A percentile compares a stretch with the other conserved stretches of the same genome.
Conservation (phyloP, 441 rosid species). For the Corymbia citriodora region DNA sequence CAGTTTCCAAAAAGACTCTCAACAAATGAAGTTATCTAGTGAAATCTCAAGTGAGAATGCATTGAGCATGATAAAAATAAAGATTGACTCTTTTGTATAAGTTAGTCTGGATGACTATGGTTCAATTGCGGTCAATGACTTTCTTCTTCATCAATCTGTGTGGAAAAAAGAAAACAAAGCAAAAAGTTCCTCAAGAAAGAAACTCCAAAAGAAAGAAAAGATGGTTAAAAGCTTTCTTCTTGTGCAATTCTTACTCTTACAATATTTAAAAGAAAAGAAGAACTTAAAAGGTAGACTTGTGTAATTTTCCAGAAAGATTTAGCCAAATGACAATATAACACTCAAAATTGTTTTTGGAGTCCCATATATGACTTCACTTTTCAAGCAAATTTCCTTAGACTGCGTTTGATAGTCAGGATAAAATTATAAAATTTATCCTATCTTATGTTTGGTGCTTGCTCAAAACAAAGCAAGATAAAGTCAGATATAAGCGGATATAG, state of each 20-base stretch:
- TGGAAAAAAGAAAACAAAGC: not conserved
- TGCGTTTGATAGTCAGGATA: not conserved
- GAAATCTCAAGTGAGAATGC: not conserved
- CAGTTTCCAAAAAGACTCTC: too few species aligned
- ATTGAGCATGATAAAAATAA: not conserved
- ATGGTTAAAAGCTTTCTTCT: not conserved
- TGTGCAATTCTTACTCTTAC: not conserved
- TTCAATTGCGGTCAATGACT: not conserved
- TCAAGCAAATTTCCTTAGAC: not conserved
- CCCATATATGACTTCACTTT: not conserved
- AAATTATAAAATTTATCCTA: too few species aligned
- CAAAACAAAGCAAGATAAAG: too few species aligned
- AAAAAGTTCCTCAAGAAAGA: fast-evolving
- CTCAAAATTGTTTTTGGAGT: not conserved
- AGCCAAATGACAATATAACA: not conserved
- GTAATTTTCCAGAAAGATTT: not conserved
- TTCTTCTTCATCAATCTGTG: not conserved
- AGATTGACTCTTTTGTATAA: not conserved
- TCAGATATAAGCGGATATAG: too few species aligned
- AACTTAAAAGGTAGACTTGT: too few species aligned
- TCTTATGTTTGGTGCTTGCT: too few species aligned
- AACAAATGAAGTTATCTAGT: not conserved
- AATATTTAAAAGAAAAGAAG: too few species aligned
- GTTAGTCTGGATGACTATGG: not conserved
- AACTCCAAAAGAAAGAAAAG: not conserved